phyloP scores from a whole-genome alignment of 2,329 filamentous ascomycete species.

The Pyricularia sp. region DNA sequence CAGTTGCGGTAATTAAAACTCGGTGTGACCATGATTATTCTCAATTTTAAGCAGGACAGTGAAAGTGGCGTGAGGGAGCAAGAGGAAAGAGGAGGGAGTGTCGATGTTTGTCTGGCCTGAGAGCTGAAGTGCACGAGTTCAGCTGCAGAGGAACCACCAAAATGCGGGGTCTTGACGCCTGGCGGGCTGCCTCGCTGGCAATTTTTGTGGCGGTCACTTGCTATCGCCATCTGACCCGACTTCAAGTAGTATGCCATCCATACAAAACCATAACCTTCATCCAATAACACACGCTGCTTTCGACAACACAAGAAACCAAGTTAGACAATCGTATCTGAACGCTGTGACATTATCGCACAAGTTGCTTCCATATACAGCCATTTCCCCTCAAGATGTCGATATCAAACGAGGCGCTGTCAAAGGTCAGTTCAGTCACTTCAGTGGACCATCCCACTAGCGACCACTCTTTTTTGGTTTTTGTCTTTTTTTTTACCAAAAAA shows the following conservation, averaged over 20 bases:
- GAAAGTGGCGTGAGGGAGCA: too few species aligned
- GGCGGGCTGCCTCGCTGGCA: not conserved
- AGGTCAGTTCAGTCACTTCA: constrained; percentile 44
- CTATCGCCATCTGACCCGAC: not conserved
- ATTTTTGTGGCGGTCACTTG: not conserved
- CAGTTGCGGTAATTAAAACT: too few species aligned
- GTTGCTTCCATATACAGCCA: not conserved
- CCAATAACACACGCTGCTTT: not conserved
- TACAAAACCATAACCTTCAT: not conserved
- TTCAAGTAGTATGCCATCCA: too few species aligned
- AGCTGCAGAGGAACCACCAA: not conserved
- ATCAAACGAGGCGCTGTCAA: constrained; percentile 86
- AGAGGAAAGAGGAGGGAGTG: too few species aligned
- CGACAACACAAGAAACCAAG: not conserved
- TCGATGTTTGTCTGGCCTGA: too few species aligned
- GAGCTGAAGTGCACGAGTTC: not conserved
- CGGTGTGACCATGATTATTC: too few species aligned
- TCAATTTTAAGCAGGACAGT: too few species aligned
- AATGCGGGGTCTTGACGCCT: not conserved
- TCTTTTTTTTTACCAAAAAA: not conserved
- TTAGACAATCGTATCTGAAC: not conserved
- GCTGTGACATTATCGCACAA: not conserved
- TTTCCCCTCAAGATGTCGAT: constrained; percentile 63
- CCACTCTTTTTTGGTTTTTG: not conserved
- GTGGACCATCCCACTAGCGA: not conserved